Base-by-base conservation (phyloP, 805 yeast species). In the Wickerhamomyces chambardii region DNA sequence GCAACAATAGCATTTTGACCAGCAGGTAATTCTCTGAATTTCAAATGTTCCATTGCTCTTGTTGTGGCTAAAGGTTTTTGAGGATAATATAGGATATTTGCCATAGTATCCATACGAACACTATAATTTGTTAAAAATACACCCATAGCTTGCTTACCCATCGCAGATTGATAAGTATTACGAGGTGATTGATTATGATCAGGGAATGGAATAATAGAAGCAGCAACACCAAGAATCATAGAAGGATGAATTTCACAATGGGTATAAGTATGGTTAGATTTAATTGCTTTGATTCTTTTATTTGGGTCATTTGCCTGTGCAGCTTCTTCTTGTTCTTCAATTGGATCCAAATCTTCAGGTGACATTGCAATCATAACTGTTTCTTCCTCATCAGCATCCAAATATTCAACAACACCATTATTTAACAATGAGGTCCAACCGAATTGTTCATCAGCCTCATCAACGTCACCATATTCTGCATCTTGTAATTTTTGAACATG, bases 61-160 rank as follows among this genome's bases (percentile, higher is more conserved):
- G 98, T 92, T 22, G 97, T 92, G 34, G 97, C 98, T 56, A 92
- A 68, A 14, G 98, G 98, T 59, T 92, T 92, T 58, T 92, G 98
- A 29, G 98, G 98, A 56, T 92, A 92, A 57, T 92, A 92, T 47
- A 92, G 70, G 50, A 92, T 90, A 56, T 92, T 92, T 9, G 98
- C 97, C 98, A 92, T 92, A 1, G 98, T 92, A 62, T 92, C 98
- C 98, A 92, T 92, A 65, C 98, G 84, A 35, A 90, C 95, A 39
- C 81, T 75, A 60, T 90, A 92, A 56, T 92, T 92, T 5, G 98
- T 92, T 51, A 90, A 71, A 61, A 84, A 90, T 9, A 92, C 97
- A 57, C 98, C 98, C 98, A 92, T 92, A 38, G 98, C 98, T 66
- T 92, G 98, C 63, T 92, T 92, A 77, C 98, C 98, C 98, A 92